Evolutionary conservation across 495 filamentous ascomycete genomes (phyloP), one percentile per base, ranked within the genome.

Genomic region (Hapsidospora chrysogenum): DNA sequence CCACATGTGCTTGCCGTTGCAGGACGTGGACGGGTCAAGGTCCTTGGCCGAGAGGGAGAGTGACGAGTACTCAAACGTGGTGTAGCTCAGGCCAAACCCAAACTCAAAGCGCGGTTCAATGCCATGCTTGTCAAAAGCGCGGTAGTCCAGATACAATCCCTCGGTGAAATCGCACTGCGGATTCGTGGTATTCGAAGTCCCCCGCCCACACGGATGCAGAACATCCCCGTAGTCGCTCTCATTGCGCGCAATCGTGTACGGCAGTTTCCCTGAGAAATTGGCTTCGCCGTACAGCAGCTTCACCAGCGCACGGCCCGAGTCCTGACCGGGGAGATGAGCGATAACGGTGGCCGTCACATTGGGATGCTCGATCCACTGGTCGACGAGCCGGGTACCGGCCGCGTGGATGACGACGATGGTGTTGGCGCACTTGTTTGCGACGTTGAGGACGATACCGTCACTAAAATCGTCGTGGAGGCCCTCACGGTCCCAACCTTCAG

Each of bases 81-180:
- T 79, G 49, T 80, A 83, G 13, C 68, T 72, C 2, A 83, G 56
- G 1, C 80, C 80, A 36, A 70, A 82, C 9, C 79, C 80, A 42
- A 84, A 85, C 42, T 77, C 73, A 41, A 68, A 84, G 4, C 73
- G 61, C 1, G 77, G 76, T 1, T 56, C 62, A 42, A 80, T 68
- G 39, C 76, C 72, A 34, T 66, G 47, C 25, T 57, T 59, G 41
- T 80, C 74, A 36, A 82, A 80, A 36, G 70, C 62, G 15, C 74
- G 65, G 40, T 82, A 81, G 45, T 78, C 79, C 32, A 83, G 59
- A 26, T 69, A 70, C 0, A 78, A 52, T 5, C 71, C 72, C 44
- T 81, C 76, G n/a, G 52, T 50, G 44, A 78, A 82, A 33, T 76
- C 54, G n/a, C 61, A 60, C 44, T 79, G 73, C 9, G 70, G 71